These are phyloP conservation scores for Poronia punctata DNA, from an alignment of 495 filamentous ascomycete species.

Conservation along the genomic window DNA sequence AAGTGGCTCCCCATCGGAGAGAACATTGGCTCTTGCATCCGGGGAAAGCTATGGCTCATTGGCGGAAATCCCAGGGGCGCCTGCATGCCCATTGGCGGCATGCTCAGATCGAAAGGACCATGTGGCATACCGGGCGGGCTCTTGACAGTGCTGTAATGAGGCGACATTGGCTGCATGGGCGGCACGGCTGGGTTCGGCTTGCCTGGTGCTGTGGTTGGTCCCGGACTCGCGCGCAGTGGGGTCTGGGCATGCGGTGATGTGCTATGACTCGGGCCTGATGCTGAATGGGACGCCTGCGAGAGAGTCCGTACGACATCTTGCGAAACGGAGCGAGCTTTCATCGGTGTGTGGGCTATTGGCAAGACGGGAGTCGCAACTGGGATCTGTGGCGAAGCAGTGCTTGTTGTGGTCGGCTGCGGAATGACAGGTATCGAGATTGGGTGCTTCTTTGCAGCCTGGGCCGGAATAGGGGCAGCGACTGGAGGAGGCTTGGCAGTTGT, in stretches of 20 bases:
- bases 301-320: constrained; percentile 72
- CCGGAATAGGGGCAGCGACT: constrained; percentile 29
- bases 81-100: constrained; percentile 36
- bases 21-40: constrained; percentile 51
- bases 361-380: constrained; percentile 70
- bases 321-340: constrained; percentile 66
- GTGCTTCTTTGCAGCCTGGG: constrained; percentile 41
- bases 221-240: constrained; percentile 50
- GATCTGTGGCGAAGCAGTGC: constrained; percentile 69
- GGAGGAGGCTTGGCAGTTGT: constrained; percentile 33
- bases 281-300: constrained; percentile 52
- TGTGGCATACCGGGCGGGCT: constrained; percentile 40
- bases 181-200: constrained; percentile 30
- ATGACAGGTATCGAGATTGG: constrained; percentile 48
- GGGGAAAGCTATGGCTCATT: constrained; percentile 36
- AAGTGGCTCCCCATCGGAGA: constrained; percentile 45
- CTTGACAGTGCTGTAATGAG: constrained; percentile 32
- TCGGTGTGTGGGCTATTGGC: constrained; percentile 76
- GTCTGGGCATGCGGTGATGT: constrained; percentile 56
- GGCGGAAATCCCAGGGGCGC: constrained; percentile 54
- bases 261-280: constrained; percentile 51
- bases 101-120: constrained; percentile 28
- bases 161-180: constrained; percentile 29
- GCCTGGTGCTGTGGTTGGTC: constrained; percentile 42
- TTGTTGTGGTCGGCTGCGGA: constrained; percentile 32